Evolutionary conservation across 371 early-diverging fungal genomes (phyloP).

Genomic region (Haplosporangium sp.): DNA sequence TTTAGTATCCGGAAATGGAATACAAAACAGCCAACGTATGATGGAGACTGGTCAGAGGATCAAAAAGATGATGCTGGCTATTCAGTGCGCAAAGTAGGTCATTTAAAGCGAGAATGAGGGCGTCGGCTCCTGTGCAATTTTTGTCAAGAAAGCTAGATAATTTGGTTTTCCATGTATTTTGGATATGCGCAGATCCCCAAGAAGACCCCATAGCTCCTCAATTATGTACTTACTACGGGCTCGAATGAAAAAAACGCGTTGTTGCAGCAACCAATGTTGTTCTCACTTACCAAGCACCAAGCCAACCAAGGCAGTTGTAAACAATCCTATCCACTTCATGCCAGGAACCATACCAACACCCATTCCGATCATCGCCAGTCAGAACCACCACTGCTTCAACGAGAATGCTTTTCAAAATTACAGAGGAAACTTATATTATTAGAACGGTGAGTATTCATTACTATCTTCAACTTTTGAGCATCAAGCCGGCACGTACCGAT

Average conservation of each 20-base stretch:
- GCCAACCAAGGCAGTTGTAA: constrained; percentile 95
- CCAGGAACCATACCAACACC: constrained; percentile 92
- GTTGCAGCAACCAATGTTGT: not conserved
- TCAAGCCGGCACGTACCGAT: constrained; percentile 53
- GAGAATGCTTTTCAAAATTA: constrained; percentile 72
- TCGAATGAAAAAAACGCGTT: not conserved
- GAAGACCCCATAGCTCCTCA: constrained; percentile 93
- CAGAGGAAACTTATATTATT: too few relatives aligned
- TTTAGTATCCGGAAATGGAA: constrained; percentile 92
- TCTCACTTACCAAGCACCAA: too few relatives aligned
- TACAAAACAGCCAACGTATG: constrained; percentile 87
- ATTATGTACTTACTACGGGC: constrained; percentile 74
- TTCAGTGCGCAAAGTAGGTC: constrained; percentile 79
- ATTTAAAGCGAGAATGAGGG: constrained; percentile 42
- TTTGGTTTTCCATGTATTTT: not conserved
- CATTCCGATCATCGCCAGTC: constrained; percentile 88
- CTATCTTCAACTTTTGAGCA: too few relatives aligned
- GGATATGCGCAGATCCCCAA: constrained; percentile 81
- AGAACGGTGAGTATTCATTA: too few relatives aligned
- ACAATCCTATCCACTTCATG: constrained; percentile 99
- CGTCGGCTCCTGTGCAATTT: not conserved
- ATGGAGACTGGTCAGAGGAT: constrained; percentile 87
- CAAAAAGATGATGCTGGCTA: constrained; percentile 77
- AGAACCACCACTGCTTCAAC: constrained; percentile 83
- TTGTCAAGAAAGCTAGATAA: not conserved